Percentiles rank a stretch among this genome's conserved stretches.
Conservation (phyloP, 2,329 filamentous ascomycete species). For the Bretziella fagacearum region DNA sequence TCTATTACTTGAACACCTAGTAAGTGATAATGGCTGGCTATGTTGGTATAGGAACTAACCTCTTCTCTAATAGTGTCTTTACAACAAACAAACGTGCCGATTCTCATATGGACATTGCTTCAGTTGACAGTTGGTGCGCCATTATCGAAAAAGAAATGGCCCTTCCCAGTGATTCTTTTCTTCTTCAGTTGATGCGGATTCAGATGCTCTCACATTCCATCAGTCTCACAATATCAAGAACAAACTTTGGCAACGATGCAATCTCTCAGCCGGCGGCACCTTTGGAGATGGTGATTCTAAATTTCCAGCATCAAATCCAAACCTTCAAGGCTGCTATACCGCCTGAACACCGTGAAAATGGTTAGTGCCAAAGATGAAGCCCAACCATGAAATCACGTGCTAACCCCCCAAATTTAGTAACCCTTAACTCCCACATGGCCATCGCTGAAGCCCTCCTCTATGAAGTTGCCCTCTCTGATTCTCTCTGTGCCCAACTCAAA, state of each 20-base stretch:
- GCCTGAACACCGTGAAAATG: slow-evolving; percentile 21
- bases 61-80: slow-evolving; percentile 22
- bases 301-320: slow-evolving; percentile 29
- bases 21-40: slow-evolving; percentile 19
- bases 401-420: slow-evolving; percentile 19
- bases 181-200: slow-evolving; percentile 29
- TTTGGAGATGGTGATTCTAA: slow-evolving; percentile 26
- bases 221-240: slow-evolving; percentile 24
- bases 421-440: slow-evolving; percentile 26
- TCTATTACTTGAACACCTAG: slow-evolving; percentile 34
- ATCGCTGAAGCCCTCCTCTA: slow-evolving; percentile 32
- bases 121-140: slow-evolving; percentile 28
- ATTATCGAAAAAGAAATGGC: slow-evolving; percentile 28
- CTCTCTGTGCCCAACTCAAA: slow-evolving; percentile 20
- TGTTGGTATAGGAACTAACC: neutral
- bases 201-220: slow-evolving; percentile 34
- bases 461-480: slow-evolving; percentile 29
- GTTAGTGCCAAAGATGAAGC: slow-evolving; percentile 18
- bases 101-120: slow-evolving; percentile 29
- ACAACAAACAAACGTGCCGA: slow-evolving; percentile 32
- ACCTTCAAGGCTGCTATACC: slow-evolving; percentile 24
- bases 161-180: slow-evolving; percentile 27
- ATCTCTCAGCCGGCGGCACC: slow-evolving; percentile 19
- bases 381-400: neutral
- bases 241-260: slow-evolving; percentile 15